A percentile compares a stretch with the other conserved stretches of the same genome.
Evolutionary conservation across 164 flowering plant genomes (phyloP).

Genomic region (Umbilicus rupestris): DNA sequence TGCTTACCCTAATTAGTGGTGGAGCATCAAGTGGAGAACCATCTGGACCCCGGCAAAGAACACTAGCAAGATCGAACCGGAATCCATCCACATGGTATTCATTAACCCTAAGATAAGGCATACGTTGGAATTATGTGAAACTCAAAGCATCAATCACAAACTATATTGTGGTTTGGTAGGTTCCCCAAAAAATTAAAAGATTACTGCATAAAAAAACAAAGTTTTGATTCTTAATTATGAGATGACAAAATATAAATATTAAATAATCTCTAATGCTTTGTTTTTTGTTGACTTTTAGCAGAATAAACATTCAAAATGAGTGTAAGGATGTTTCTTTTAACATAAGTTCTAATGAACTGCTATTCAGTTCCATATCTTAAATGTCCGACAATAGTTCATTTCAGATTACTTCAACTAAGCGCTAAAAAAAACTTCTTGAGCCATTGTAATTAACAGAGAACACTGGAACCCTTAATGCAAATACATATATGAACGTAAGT

Average conservation of each 20-base stretch:
- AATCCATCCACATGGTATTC: slow-evolving; percentile 99
- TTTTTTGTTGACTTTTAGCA: not conserved
- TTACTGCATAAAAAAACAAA: not conserved
- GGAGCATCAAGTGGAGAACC: slow-evolving; percentile 89
- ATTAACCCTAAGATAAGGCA: slow-evolving; percentile 49
- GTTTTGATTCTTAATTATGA: not conserved
- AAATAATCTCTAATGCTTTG: not conserved
- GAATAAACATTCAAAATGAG: not conserved
- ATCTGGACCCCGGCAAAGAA: slow-evolving; percentile 91
- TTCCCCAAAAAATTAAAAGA: not conserved
- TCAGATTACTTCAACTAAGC: not conserved
- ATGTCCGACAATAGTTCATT: not conserved
- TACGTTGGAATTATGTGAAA: not conserved
- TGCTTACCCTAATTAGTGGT: slow-evolving; percentile 65
- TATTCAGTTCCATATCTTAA: not conserved
- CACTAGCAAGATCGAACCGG: slow-evolving; percentile 95
- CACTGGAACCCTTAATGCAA: not conserved
- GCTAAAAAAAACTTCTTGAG: not conserved
- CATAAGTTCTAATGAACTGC: no score
- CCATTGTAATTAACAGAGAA: not conserved
- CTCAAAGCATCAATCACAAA: not conserved
- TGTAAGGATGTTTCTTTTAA: not conserved
- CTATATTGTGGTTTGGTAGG: not conserved
- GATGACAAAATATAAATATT: not conserved
- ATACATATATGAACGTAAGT: not conserved